Evolutionary conservation across 371 early-diverging fungal genomes (phyloP).

Genomic region (Capillidium heterosporum): DNA sequence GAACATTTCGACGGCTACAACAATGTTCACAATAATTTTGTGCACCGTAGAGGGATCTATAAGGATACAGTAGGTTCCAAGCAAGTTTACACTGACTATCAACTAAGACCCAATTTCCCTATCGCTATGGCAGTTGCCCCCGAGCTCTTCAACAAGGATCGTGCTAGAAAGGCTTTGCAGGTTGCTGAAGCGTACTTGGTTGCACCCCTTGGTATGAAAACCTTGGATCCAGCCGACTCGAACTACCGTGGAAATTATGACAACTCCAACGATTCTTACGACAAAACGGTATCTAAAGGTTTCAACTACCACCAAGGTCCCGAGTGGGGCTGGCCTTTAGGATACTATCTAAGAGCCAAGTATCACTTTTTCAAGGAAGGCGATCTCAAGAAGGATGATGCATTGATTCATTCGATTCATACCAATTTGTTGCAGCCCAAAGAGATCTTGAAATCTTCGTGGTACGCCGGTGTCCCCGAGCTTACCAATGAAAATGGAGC

Average conservation of each 20-base stretch:
- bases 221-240: conserved; percentile 78
- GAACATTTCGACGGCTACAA: conserved; percentile 8
- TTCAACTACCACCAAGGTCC: conserved; percentile 95
- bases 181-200: conserved; percentile 39
- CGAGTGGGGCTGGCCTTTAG: conserved; percentile 92
- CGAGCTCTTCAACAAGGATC: conserved; percentile 62
- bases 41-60: conserved; percentile 88
- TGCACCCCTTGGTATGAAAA: conserved; percentile 86
- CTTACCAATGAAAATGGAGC: conserved; percentile 79
- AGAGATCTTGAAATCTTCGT: conserved; percentile 26
- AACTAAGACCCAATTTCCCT: conserved; percentile 78
- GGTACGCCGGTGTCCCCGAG: conserved; percentile 86
- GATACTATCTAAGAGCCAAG: conserved; percentile 75
- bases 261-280: conserved; percentile 73
- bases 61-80: conserved; percentile 71
- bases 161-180: conserved; percentile 49
- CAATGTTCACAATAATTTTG: conserved; percentile 32
- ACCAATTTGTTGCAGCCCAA: not conserved
- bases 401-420: not conserved
- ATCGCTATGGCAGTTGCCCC: conserved; percentile 89
- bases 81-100: conserved; percentile 64
- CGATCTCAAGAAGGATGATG: no score
- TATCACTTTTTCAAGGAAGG: conserved; percentile 13
- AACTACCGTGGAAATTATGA: conserved; percentile 80
- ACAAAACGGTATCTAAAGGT: conserved; percentile 73